phyloP scores from a whole-genome alignment of 2,329 filamentous ascomycete species.

The Phaeosphaeriaceae sp. region DNA sequence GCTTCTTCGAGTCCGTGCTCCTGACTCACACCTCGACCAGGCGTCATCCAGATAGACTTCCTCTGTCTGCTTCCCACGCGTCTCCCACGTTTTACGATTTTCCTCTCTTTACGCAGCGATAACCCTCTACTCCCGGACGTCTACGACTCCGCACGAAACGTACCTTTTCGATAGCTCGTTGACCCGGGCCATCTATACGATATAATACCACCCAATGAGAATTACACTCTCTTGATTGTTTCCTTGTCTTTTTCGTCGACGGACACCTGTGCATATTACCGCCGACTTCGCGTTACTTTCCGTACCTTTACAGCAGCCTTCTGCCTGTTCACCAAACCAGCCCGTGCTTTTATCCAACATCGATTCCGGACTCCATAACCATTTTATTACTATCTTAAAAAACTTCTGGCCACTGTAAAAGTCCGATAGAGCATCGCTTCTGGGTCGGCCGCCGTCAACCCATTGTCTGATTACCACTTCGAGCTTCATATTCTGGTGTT shows the following conservation, averaged over 20 bases:
- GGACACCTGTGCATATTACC: constrained; percentile 50
- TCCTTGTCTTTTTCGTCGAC: constrained; percentile 50
- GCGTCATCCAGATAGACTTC: constrained; percentile 34
- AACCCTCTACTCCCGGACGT: constrained; percentile 39
- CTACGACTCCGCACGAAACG: constrained; percentile 32
- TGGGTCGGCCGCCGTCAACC: constrained; percentile 41
- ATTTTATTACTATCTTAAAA: constrained; percentile 46
- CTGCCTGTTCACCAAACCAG: constrained; percentile 40
- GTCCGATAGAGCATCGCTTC: constrained; percentile 48
- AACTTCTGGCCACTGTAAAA: constrained; percentile 42
- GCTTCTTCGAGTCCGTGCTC: constrained; percentile 41
- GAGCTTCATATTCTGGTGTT: constrained; percentile 27
- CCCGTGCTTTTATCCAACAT: constrained; percentile 22
- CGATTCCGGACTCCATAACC: constrained; percentile 32
- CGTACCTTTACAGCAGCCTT: constrained; percentile 33
- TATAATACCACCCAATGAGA: constrained; percentile 53
- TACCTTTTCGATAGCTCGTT: constrained; percentile 44
- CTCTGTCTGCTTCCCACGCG: constrained; percentile 35
- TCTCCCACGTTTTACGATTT: constrained; percentile 49
- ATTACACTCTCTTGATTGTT: constrained; percentile 52
- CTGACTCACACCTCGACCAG: constrained; percentile 42
- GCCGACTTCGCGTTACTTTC: constrained; percentile 42
- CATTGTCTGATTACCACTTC: constrained; percentile 44
- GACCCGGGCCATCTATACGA: constrained; percentile 48
- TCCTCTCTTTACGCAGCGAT: constrained; percentile 48